These are phyloP conservation scores for Purshia tridentata DNA, from an alignment of 306 rosid genomes.

Conservation along the genomic window DNA sequence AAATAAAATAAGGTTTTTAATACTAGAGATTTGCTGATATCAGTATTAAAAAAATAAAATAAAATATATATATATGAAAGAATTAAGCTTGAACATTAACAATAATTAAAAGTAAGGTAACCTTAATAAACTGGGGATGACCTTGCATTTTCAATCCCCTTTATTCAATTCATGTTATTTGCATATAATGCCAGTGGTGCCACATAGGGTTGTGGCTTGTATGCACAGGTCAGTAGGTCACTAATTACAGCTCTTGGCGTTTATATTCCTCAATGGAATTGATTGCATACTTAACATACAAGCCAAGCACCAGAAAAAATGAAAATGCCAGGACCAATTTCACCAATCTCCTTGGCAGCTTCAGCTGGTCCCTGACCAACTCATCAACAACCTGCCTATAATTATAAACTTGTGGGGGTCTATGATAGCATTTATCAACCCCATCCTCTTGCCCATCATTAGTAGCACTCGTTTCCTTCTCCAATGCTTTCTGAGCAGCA, in stretches of 20 bases:
- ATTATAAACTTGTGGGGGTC: slow-evolving; percentile 12
- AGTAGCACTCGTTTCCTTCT: background rate
- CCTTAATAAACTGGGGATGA: background rate
- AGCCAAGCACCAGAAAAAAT: slow-evolving; percentile 35
- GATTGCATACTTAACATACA: slow-evolving; percentile 33
- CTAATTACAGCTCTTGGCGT: slow-evolving; percentile 19
- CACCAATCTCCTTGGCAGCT: slow-evolving; percentile 31
- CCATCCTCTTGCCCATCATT: background rate
- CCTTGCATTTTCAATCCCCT: background rate
- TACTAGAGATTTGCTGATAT: no score
- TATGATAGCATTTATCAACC: background rate
- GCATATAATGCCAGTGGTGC: background rate
- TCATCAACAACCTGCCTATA: slow-evolving; percentile 9
- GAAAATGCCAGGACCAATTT: slow-evolving; percentile 37
- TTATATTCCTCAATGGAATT: slow-evolving; percentile 21
- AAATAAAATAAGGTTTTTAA: no score
- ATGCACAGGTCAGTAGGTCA: slow-evolving; percentile 3
- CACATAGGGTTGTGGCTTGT: background rate
- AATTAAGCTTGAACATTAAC: no score
- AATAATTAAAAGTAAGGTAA: no score
- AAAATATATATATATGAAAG: no score
- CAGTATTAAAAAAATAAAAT: no score
- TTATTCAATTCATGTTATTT: background rate
- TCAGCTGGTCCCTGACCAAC: slow-evolving; percentile 33
- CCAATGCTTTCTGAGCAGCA: background rate